Conservation (phyloP, 305 asterid species). For the Fraxinus ornus region DNA sequence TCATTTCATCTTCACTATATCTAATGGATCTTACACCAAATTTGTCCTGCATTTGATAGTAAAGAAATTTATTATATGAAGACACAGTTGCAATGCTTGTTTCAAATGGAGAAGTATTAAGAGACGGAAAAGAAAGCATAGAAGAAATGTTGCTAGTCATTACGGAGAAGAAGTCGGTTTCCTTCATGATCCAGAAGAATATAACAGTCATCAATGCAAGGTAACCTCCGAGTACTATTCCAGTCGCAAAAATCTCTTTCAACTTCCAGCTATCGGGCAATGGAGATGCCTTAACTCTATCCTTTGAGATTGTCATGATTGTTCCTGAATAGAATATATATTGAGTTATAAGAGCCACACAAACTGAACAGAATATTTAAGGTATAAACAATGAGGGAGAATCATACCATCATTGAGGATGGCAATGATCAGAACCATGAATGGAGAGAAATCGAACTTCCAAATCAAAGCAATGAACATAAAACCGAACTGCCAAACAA, state of each 20-base stretch:
- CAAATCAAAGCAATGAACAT: conserved; percentile 86
- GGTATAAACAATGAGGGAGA: not conserved
- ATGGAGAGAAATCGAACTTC: conserved; percentile 89
- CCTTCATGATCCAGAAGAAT: conserved; percentile 57
- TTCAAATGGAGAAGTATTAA: not conserved
- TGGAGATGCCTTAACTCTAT: conserved; percentile 86
- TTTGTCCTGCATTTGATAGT: conserved; percentile 34
- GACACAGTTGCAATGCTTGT: conserved; percentile 3
- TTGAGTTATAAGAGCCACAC: not conserved
- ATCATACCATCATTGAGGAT: conserved; percentile 78
- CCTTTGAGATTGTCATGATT: conserved; percentile 86
- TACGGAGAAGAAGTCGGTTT: conserved; percentile 52
- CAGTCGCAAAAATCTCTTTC: conserved; percentile 61
- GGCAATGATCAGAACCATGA: conserved; percentile 93
- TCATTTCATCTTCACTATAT: conserved; percentile 36
- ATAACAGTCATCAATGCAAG: conserved; percentile 74
- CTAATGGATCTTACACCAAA: conserved; percentile 43
- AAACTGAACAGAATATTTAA: not conserved
- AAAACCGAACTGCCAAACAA: conserved; percentile 72
- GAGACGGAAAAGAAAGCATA: not conserved
- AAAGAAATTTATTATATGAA: conserved; percentile 27
- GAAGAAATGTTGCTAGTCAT: not conserved
- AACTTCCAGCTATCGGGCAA: conserved; percentile 86
- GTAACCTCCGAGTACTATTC: conserved; percentile 54
- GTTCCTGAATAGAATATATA: conserved; percentile 48